These are phyloP conservation scores for Populus trichocarpa DNA, from an alignment of 441 rosid species.

Conservation along the genomic window DNA sequence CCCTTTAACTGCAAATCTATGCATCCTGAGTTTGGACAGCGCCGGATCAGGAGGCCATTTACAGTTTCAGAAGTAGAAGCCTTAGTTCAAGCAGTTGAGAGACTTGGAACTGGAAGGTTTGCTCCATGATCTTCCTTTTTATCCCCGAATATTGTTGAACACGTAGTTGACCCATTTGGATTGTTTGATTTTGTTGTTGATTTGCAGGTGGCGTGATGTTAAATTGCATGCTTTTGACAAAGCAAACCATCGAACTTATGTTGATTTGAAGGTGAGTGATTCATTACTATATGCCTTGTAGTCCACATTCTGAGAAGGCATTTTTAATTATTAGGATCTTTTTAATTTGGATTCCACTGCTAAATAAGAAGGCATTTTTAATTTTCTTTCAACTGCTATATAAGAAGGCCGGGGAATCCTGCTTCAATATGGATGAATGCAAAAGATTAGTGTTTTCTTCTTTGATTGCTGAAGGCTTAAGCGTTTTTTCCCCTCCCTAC, in stretches of 20 bases:
- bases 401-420: too few relatives aligned
- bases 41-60: slow-evolving; percentile 56
- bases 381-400: too few relatives aligned
- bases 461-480: too few relatives aligned
- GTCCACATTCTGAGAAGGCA: too few relatives aligned
- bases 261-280: slow-evolving; percentile 55
- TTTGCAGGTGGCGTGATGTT: slow-evolving; percentile 58
- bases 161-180: background rate
- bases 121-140: background rate
- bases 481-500: too few relatives aligned
- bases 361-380: too few relatives aligned
- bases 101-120: slow-evolving; percentile 67
- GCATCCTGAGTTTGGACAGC: slow-evolving; percentile 36
- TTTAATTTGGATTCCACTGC: too few relatives aligned
- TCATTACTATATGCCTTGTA: background rate
- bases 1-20: slow-evolving; percentile 33
- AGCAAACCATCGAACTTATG: slow-evolving; percentile 54
- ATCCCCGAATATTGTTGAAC: background rate
- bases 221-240: slow-evolving; percentile 51
- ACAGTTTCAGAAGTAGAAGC: slow-evolving; percentile 63
- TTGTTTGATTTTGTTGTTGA: background rate
- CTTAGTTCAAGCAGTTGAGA: slow-evolving; percentile 55
- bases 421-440: too few relatives aligned
- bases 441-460: too few relatives aligned
- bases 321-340: too few relatives aligned